Base-by-base conservation (phyloP, 1,139 yeast genomes). In the Suhomyces terraborum region DNA sequence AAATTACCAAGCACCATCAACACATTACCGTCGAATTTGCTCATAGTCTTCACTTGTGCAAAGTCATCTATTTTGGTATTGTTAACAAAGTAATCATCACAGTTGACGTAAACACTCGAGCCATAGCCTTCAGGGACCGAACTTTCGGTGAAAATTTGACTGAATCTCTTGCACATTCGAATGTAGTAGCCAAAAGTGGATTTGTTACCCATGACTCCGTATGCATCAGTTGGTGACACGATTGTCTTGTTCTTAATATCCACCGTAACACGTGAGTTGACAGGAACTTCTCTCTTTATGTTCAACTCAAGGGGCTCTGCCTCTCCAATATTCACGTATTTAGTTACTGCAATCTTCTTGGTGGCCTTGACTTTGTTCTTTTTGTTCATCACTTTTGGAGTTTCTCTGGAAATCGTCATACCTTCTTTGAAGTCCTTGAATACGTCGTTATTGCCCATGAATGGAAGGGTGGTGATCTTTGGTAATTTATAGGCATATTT, bases 191-290 rank as follows among this genome's bases (percentile, higher is more conserved):
- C 96, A 61, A 82, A 86, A 5, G 84, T 69, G 6, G 79, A 69
- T 46, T 74, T 75, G 27, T 77, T 75, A 0, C 89, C 89, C 4
- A 69, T 64, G 4, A 63, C 54, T 1, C 86, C 87, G 56, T 87
- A 88, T 0, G 95, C 95, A 37, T 77, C 80, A 13, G 66, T 52
- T 4, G 95, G 89, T 1, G 91, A 78, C 0, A 87, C 94, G 6
- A 88, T 78, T 42, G 75, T 76, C 42, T 73, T 75, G 22, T 76
- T 76, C 40, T 77, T 69, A 22, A 79, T 55, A 55, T 89, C 89
- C 1, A 89, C 88, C 0, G 95, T 87, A 6, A 89, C 96, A 50
- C 96, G 67, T 5, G 85, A 87, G 52, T 85, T 82, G 1, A 80
- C 77, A 1, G 96, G 96, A 2, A 88, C 82, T 46, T 82, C 81